Evolutionary conservation across 768 basidiomycete genomes (phyloP).

Genomic region (Rhizopogon rudus): DNA sequence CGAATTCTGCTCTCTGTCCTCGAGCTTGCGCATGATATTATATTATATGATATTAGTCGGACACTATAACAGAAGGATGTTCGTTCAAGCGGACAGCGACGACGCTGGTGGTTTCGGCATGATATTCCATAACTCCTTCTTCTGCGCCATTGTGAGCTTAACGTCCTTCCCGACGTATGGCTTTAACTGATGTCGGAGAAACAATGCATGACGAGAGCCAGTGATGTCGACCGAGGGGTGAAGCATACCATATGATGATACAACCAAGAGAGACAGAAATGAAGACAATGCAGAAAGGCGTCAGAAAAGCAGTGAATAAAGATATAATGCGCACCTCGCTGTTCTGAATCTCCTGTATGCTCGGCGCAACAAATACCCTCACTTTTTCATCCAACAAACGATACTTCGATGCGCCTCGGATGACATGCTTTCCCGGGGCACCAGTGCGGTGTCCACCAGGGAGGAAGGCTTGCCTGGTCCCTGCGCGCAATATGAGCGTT

Average conservation of each 20-base stretch:
- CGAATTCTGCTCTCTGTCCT: background rate
- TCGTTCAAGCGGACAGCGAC: background rate
- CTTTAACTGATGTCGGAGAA: background rate
- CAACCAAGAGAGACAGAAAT: background rate
- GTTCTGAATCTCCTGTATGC: constrained; percentile 52
- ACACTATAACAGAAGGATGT: background rate
- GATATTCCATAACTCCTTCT: constrained; percentile 1
- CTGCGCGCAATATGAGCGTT: constrained; percentile 31
- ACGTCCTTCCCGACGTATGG: constrained; percentile 3
- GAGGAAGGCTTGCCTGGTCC: constrained; percentile 77
- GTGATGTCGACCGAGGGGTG: too few species aligned
- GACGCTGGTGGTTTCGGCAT: background rate
- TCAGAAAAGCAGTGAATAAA: background rate
- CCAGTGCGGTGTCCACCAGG: constrained; percentile 86
- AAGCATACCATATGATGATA: background rate
- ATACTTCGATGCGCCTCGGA: constrained; percentile 76
- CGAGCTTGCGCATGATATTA: background rate
- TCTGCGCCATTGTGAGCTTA: background rate
- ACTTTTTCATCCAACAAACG: constrained; percentile 79
- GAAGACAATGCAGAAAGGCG: background rate
- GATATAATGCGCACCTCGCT: constrained; percentile 43
- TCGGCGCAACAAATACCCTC: constrained; percentile 79
- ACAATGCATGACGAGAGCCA: background rate
- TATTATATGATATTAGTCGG: background rate
- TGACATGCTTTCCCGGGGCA: constrained; percentile 81